Evolutionary conservation across 306 rosid genomes (phyloP), one percentile per base, ranked within the genome.

Genomic region (Dalbergia cultrata): DNA sequence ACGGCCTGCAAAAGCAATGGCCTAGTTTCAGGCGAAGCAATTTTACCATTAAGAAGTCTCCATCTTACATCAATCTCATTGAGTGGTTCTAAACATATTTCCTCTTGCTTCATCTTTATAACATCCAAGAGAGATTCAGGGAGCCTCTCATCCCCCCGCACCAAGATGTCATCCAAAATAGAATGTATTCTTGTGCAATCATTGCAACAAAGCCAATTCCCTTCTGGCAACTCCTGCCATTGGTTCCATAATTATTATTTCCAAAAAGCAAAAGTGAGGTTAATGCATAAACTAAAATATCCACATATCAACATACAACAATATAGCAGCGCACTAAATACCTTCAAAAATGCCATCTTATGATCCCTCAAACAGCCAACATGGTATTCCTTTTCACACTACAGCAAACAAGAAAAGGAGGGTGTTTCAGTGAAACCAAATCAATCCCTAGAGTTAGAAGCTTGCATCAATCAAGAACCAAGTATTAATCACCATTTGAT

Each of bases 361-460:
- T 92, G 95, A 79, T 91, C 94, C 90, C 97, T 89, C 88, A 95
- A 87, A 84, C 99, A 95, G 86, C 98, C 99, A 67, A 95, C 94
- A 63, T 95, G 99, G 86, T 88, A 95, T 88, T 95, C 98, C 87
- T 93, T 95, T 88, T 95, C 99, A 79, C 99, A 95, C 99, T 95
- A 86, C 77, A 75, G 68, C 67, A 79, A 56, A 78, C 52, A 35
- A 58, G 56, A 54, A 54, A 54, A 78, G 19, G 63, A 58, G 33
- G 47, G 6, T 17, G 14, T 61, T 9, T 75, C 65, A 44, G 73
- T 37, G 53, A 52, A 78, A 84, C 54, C 31, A 26, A 78, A 45
- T 54, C 50, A 67, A 64, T 22, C 43, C 64, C 74, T 13, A 9
- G 59, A 58, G 60, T 60, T 76, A 19, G 53, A 67, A 73, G 35